These are phyloP conservation scores for Xylariaceae sp. DNA, from an alignment of 2,329 filamentous ascomycete genomes.

Conservation along the genomic window DNA sequence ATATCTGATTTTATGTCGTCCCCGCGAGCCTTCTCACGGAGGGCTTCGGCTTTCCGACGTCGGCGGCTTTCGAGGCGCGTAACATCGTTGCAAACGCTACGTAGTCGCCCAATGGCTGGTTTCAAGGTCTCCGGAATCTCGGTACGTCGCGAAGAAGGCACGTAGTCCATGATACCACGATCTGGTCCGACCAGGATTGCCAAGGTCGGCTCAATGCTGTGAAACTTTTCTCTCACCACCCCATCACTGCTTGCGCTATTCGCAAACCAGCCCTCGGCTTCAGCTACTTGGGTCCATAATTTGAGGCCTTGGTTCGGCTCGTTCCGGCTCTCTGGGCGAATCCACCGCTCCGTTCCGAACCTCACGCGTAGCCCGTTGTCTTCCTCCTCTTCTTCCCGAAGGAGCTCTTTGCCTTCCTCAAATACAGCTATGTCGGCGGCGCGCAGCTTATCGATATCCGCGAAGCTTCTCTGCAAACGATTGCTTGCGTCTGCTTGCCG, in stretches of 20 bases:
- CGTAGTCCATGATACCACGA: conserved; percentile 77
- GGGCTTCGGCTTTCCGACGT: conserved; percentile 70
- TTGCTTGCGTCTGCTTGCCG: conserved; percentile 83
- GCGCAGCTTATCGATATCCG: conserved; percentile 88
- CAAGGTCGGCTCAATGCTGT: conserved; percentile 69
- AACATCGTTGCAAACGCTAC: conserved; percentile 80
- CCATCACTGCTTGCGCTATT: conserved; percentile 53
- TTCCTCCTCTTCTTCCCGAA: conserved; percentile 77
- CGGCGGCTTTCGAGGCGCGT: conserved; percentile 76
- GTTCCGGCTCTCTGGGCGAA: conserved; percentile 61
- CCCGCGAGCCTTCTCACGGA: conserved; percentile 73
- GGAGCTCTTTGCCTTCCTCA: conserved; percentile 73
- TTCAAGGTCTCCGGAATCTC: conserved; percentile 78
- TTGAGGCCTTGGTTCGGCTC: conserved; percentile 61
- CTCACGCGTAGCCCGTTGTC: conserved; percentile 71
- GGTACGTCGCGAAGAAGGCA: conserved; percentile 77
- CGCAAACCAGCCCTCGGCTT: conserved; percentile 84
- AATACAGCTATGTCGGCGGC: conserved; percentile 72
- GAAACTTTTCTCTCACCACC: conserved; percentile 72
- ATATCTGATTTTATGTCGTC: conserved; percentile 90
- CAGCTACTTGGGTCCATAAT: conserved; percentile 67
- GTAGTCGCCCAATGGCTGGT: conserved; percentile 69
- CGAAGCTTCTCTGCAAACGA: conserved; percentile 71
- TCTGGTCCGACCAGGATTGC: conserved; percentile 74
- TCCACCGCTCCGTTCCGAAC: conserved; percentile 86